Conservation (phyloP, 352 stramenopile species). For the Aphanomyces astaci region DNA sequence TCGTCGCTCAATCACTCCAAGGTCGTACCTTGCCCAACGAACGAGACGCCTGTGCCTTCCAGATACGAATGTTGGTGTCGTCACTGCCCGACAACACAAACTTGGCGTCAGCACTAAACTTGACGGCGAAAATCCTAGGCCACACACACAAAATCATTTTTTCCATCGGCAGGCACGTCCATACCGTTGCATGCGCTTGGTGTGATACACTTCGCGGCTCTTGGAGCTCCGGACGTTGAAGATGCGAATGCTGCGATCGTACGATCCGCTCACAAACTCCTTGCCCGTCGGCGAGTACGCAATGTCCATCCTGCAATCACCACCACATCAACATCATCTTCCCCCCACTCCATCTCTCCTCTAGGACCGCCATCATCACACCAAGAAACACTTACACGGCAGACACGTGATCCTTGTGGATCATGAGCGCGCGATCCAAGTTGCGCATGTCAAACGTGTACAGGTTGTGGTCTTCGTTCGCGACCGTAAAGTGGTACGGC, state of each 20-base stretch:
- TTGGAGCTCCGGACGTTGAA: slow-evolving; percentile 86
- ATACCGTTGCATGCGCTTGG: slow-evolving; percentile 98
- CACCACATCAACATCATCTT: neutral
- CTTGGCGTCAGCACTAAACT: slow-evolving; percentile 84
- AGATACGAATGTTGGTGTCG: slow-evolving; percentile 99
- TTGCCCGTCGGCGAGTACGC: slow-evolving; percentile 95
- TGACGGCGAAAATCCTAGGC: slow-evolving; percentile 72
- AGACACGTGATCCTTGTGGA: slow-evolving; percentile 98
- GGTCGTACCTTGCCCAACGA: slow-evolving; percentile 87
- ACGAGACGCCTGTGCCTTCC: slow-evolving; percentile 95
- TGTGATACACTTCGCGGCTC: slow-evolving; percentile 94
- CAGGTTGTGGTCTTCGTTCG: slow-evolving; percentile 98
- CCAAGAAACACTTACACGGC: slow-evolving; percentile 90
- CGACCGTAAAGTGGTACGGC: slow-evolving; percentile 98
- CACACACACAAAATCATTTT: too few relatives aligned
- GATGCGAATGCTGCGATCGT: slow-evolving; percentile 98
- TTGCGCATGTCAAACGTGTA: slow-evolving; percentile 99
- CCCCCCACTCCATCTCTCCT: too few relatives aligned
- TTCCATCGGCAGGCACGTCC: too few relatives aligned
- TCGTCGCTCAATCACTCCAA: neutral
- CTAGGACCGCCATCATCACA: too few relatives aligned
- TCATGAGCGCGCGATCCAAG: slow-evolving; percentile 86
- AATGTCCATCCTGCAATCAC: slow-evolving; percentile 86
- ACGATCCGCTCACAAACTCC: slow-evolving; percentile 97
- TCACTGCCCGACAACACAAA: slow-evolving; percentile 98